These are phyloP conservation scores for Testicularia cyperi DNA, from an alignment of 1,284 basidiomycete genomes.

Conservation along the genomic window DNA sequence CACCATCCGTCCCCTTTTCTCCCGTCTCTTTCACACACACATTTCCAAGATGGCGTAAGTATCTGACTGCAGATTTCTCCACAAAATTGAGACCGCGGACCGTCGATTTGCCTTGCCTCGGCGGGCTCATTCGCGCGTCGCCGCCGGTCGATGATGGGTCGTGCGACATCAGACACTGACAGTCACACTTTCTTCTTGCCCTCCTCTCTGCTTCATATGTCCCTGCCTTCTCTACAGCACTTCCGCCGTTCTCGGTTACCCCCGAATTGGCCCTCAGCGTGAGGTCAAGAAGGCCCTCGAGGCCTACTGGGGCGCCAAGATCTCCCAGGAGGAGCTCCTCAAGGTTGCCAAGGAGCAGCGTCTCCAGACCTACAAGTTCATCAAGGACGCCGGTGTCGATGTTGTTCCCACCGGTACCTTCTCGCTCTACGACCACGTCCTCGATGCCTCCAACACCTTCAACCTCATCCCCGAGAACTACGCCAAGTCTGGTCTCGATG, in stretches of 20 bases:
- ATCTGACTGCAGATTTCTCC: too few relatives aligned
- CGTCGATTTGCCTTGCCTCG: too few relatives aligned
- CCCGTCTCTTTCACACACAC: neutral
- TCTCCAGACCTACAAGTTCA: constrained; percentile 83
- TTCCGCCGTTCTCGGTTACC: constrained; percentile 76
- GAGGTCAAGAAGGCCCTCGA: constrained; percentile 90
- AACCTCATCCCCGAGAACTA: constrained; percentile 97
- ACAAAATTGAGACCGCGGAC: too few relatives aligned
- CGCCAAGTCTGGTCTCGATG: constrained; percentile 78
- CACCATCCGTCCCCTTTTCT: neutral
- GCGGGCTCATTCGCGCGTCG: too few relatives aligned
- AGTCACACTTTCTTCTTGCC: neutral
- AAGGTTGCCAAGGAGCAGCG: constrained; percentile 85
- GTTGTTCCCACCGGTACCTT: constrained; percentile 95
- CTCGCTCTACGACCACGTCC: constrained; percentile 96
- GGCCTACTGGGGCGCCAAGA: constrained; percentile 91
- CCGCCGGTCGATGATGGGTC: too few relatives aligned
- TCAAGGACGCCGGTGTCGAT: constrained; percentile 87
- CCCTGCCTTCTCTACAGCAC: too few relatives aligned
- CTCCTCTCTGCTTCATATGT: neutral
- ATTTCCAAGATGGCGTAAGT: constrained; percentile 4
- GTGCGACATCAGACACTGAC: too few relatives aligned
- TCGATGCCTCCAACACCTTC: constrained; percentile 95
- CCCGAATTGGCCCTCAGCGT: constrained; percentile 92
- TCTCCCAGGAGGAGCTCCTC: constrained; percentile 82